Evolutionary conservation across 1,284 basidiomycete species (phyloP), one percentile per base, ranked within the genome.

Genomic region (Apiotrichum montevideense): DNA sequence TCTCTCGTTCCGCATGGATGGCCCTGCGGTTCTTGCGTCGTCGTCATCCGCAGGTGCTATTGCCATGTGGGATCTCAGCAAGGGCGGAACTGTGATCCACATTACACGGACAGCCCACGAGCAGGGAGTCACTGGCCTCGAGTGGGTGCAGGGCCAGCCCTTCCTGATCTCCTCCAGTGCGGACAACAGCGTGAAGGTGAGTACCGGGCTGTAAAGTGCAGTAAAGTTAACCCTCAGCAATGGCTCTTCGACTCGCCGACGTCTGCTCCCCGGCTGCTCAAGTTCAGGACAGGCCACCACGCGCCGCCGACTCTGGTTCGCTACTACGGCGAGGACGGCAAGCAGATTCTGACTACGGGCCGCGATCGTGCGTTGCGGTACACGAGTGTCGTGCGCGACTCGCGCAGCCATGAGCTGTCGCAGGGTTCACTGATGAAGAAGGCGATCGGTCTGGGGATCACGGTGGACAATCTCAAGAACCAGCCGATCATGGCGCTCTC

Each of bases 221-320:
- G 7, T 6, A 35, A 4, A 48, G 14, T 29, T 44, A 34, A 56
- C 52, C 51, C 13, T 66, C 94, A 42, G 91, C 93, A 98, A 90
- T 98, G 96, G 95, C 78, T 96, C 47, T 96, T 97, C 66, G 96
- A 98, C 71, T 88, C 91, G 0, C 89, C 90, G 0, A 87, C 87
- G 0, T 80, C 88, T 1, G 81, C 89, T 10, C 93, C 95, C 3
- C 82, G 91, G 44, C 78, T 98, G 11, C 82, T 98, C 46, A 98
- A 98, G 79, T 88, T 85, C 70, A 84, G 96, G 47, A 88, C 90
- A 1, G 96, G 96, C 29, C 96, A 99, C 69, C 87, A 89, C 65
- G 82, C 86, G 1, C 93, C 95, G 11, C 94, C 95, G 0, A 87
- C 93, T 68, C 80, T 94, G 32, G 91, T 98, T 49, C 83, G 94